Evolutionary conservation across 345 rosid genomes (phyloP).

Genomic region (Populus davidiana): DNA sequence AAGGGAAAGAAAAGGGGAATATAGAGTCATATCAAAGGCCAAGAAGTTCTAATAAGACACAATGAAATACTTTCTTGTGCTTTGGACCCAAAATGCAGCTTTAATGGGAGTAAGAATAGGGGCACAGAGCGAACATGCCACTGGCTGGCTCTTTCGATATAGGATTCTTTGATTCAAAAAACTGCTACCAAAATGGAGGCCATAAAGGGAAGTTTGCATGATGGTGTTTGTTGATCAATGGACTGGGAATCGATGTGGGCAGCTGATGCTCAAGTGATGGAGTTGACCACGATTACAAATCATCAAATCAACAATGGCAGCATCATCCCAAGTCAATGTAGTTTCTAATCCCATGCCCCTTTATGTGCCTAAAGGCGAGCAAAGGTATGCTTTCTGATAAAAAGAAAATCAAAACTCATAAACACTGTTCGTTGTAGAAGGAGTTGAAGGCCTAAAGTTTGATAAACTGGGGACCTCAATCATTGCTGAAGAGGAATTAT

Average conservation of each 20-base stretch:
- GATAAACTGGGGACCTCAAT: slow-evolving; percentile 8
- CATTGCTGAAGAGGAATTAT: neutral
- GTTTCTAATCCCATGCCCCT: neutral
- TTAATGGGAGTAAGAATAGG: slow-evolving; percentile 11
- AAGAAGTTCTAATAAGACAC: slow-evolving; percentile 14
- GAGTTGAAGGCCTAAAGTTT: slow-evolving; percentile 1
- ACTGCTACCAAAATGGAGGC: slow-evolving; percentile 36
- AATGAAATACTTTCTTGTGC: slow-evolving; percentile 19
- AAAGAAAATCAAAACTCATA: neutral
- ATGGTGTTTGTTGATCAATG: slow-evolving; percentile 24
- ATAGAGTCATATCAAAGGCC: slow-evolving; percentile 11
- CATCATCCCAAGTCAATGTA: slow-evolving; percentile 12
- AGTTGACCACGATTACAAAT: slow-evolving; percentile 27
- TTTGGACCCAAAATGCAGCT: slow-evolving; percentile 34
- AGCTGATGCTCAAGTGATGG: slow-evolving; percentile 6
- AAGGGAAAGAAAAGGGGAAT: neutral
- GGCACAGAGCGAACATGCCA: slow-evolving; percentile 9
- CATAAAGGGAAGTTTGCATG: slow-evolving; percentile 24
- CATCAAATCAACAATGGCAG: neutral
- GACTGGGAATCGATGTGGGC: slow-evolving; percentile 11
- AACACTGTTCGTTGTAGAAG: neutral
- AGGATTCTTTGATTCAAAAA: slow-evolving; percentile 32
- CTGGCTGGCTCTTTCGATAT: neutral
- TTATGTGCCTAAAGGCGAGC: neutral
- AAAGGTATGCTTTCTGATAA: neutral